These are phyloP conservation scores for Ustilago curta DNA, from an alignment of 1,284 basidiomycete species.

Conservation along the genomic window DNA sequence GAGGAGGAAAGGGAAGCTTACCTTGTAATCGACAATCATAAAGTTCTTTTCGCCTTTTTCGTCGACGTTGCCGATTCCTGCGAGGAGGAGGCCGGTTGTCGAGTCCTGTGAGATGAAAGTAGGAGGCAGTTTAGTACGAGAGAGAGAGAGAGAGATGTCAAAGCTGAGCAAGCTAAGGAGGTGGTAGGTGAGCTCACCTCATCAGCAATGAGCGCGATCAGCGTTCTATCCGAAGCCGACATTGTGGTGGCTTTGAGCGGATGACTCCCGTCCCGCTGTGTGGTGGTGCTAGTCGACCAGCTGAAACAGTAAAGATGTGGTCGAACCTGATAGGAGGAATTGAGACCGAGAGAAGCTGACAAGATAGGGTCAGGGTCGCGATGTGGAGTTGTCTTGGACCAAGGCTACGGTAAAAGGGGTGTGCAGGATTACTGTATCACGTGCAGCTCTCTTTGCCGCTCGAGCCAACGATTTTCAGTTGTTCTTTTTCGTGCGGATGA, in stretches of 20 bases:
- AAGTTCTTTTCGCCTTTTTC: slow-evolving; percentile 67
- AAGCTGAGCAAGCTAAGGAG: not conserved
- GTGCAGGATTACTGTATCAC: slow-evolving; percentile 13
- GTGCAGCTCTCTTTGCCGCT: slow-evolving; percentile 20
- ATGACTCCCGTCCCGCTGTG: not conserved
- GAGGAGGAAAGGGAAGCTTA: slow-evolving; percentile 10
- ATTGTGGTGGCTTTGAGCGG: slow-evolving; percentile 11
- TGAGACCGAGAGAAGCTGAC: not conserved
- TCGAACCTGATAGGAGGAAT: not conserved
- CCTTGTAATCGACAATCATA: slow-evolving; percentile 65
- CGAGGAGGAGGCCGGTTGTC: slow-evolving; percentile 67
- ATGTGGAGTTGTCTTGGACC: slow-evolving; percentile 13
- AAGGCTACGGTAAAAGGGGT: not conserved
- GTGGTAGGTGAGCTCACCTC: slow-evolving; percentile 45
- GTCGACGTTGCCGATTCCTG: slow-evolving; percentile 67
- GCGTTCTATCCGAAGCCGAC: slow-evolving; percentile 56
- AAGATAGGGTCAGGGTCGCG: slow-evolving; percentile 7
- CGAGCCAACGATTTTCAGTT: slow-evolving; percentile 20
- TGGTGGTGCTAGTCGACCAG: not conserved
- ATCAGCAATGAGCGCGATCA: slow-evolving; percentile 62
- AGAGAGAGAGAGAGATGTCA: no score
- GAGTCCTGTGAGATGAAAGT: slow-evolving; percentile 51
- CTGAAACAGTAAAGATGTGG: not conserved
- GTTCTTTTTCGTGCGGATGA: slow-evolving; percentile 26
- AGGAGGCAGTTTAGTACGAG: not conserved